phyloP scores from a whole-genome alignment of 805 yeast species.

The Candida nanaspora region DNA sequence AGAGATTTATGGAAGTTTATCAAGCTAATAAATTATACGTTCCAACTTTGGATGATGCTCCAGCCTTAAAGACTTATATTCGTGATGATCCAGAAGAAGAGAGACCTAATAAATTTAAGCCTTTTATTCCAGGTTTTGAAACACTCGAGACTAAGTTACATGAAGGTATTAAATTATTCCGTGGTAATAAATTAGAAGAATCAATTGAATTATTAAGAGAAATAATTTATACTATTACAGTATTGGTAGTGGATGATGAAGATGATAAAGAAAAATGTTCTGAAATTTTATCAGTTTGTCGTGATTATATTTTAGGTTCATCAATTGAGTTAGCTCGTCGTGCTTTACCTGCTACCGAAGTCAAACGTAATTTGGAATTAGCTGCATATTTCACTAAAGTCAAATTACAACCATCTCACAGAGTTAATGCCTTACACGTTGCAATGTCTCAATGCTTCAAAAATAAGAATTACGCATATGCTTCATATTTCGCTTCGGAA shows the following conservation, averaged over 20 bases:
- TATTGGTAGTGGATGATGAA: slow-evolving; percentile 61
- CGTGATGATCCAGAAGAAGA: slow-evolving; percentile 60
- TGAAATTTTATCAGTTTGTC: slow-evolving; percentile 65
- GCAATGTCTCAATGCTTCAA: slow-evolving; percentile 93
- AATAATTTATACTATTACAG: slow-evolving; percentile 67
- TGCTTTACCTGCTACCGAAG: slow-evolving; percentile 57
- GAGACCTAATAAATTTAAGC: slow-evolving; percentile 41
- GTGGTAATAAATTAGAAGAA: slow-evolving; percentile 72
- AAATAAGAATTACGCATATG: slow-evolving; percentile 79
- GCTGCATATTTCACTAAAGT: slow-evolving; percentile 94
- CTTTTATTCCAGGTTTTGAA: slow-evolving; percentile 71
- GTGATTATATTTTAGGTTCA: slow-evolving; percentile 87
- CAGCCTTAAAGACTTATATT: slow-evolving; percentile 61
- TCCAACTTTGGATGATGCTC: slow-evolving; percentile 67
- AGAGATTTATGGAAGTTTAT: slow-evolving; percentile 78
- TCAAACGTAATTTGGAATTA: slow-evolving; percentile 83
- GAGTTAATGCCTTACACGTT: slow-evolving; percentile 82
- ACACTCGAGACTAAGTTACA: slow-evolving; percentile 52
- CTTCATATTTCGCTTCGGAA: slow-evolving; percentile 84
- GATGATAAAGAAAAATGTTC: slow-evolving; percentile 73
- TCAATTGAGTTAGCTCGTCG: slow-evolving; percentile 90
- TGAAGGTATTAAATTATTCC: slow-evolving; percentile 77
- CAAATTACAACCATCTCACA: slow-evolving; percentile 74
- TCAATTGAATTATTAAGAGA: slow-evolving; percentile 78
- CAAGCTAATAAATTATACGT: slow-evolving; percentile 70